Evolutionary conservation across 768 basidiomycete genomes (phyloP), one percentile per base, ranked within the genome.

Genomic region (Suillus cothurnatus): DNA sequence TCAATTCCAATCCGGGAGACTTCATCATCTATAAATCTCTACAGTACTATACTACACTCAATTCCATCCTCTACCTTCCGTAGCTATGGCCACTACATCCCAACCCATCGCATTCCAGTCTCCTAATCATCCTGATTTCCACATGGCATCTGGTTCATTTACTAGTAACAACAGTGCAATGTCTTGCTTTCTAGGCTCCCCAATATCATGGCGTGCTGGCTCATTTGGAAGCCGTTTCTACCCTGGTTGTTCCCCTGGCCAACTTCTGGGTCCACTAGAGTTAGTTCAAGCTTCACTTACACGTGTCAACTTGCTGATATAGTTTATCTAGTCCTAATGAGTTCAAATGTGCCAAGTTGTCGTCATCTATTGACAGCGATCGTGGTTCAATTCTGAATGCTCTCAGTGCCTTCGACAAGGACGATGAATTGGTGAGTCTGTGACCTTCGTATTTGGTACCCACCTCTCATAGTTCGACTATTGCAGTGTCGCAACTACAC

Each of bases 401-500:
- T 6, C 81, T 91, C 73, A 84, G 84, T 47, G 79, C 86, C 21
- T 84, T 88, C 67, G 88, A 90, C 70, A 82, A 85, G 59, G 89
- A 92, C 70, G 90, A 88, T 67, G 92, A 94, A 68, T 79, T 92
- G n/a, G 90, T 90, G 61, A 78, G 86, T 83, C 12, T 5, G 34
- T 26, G 7, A 39, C 43, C 34, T 64, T 31, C 39, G 17, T 17
- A 26, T 26, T 17, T 28, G 19, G 21, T 1, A 57, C 2, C 53
- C 8, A 15, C 12, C 74, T 12, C 57, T 28, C 28, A 52, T 31
- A 1, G 23, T 61, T 12, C 21, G 58, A 11, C 28, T 53, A 59
- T 67, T 49, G 0, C 62, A 91, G 87, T 94, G 92, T 76, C 88
- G 90, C 68, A 90, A 97, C 74, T 97, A 95, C 79, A 88, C 88